A percentile compares a stretch with the other conserved stretches of the same genome.
phyloP scores from a whole-genome alignment of 23 red algal species.

The Chondrus crispus region DNA sequence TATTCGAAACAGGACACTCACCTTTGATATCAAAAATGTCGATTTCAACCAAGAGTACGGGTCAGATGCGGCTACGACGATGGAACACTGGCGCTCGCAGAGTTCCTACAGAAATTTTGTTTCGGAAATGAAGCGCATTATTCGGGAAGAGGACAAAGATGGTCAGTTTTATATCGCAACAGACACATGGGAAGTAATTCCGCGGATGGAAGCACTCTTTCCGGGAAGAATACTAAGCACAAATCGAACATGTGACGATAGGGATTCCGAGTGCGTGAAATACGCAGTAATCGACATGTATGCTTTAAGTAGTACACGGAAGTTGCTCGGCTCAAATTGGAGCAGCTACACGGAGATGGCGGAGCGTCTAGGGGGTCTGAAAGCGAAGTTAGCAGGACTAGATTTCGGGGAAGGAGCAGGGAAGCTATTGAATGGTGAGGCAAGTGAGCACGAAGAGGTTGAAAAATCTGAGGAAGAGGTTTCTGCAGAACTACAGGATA shows the following conservation, averaged over 20 bases:
- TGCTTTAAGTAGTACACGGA: constrained; percentile 40
- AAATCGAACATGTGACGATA: constrained; percentile 59
- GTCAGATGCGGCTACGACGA: constrained; percentile 27
- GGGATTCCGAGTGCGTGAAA: constrained; percentile 68
- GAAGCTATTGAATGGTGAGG: not conserved
- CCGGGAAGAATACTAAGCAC: constrained; percentile 60
- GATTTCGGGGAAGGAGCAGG: constrained; percentile 63
- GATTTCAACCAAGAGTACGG: constrained; percentile 69
- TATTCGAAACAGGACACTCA: constrained; percentile 71
- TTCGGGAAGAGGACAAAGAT: constrained; percentile 29
- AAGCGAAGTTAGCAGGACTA: constrained; percentile 59
- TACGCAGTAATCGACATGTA: constrained; percentile 78
- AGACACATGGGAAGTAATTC: constrained; percentile 57
- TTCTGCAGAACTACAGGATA: not conserved
- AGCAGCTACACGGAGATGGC: constrained; percentile 86
- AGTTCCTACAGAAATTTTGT: constrained; percentile 57
- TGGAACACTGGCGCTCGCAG: constrained; percentile 75
- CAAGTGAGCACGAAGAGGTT: too few species aligned
- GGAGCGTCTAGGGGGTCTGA: constrained; percentile 58
- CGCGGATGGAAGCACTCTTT: constrained; percentile 35
- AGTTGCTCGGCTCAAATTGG: constrained; percentile 76
- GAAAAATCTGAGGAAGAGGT: not conserved
- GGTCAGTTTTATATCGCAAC: constrained; percentile 69
- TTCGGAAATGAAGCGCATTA: constrained; percentile 57
- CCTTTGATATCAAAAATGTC: constrained; percentile 68